A percentile compares a stretch with the other conserved stretches of the same genome.
These are phyloP conservation scores for Saccharomycopsis selenospora DNA, from an alignment of 805 yeast genomes.

Conservation along the genomic window DNA sequence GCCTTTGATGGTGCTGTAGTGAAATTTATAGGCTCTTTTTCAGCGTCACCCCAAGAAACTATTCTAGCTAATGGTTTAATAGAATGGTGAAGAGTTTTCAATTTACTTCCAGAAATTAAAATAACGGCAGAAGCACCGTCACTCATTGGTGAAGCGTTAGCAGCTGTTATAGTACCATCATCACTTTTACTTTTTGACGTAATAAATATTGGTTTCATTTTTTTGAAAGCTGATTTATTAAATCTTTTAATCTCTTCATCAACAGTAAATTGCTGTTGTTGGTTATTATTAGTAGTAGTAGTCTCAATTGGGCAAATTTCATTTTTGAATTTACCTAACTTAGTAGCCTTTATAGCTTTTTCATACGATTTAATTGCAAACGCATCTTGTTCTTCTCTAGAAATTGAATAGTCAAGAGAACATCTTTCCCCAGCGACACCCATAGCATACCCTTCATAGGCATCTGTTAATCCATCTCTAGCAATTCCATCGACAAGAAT, in stretches of 20 bases:
- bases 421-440: slow-evolving; percentile 97
- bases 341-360: slow-evolving; percentile 77
- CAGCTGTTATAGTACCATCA: slow-evolving; percentile 92
- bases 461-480: slow-evolving; percentile 91
- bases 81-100: slow-evolving; percentile 58
- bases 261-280: neutral
- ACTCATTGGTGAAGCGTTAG: slow-evolving; percentile 91
- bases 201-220: slow-evolving; percentile 92
- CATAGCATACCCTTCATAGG: slow-evolving; percentile 83
- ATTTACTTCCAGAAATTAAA: slow-evolving; percentile 74
- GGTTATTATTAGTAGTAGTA: slow-evolving; percentile 42
- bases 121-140: slow-evolving; percentile 97
- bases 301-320: slow-evolving; percentile 88
- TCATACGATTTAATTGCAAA: slow-evolving; percentile 80
- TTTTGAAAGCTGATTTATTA: slow-evolving; percentile 62
- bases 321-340: slow-evolving; percentile 66
- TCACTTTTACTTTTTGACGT: slow-evolving; percentile 91
- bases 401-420: slow-evolving; percentile 68
- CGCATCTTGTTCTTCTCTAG: slow-evolving; percentile 85
- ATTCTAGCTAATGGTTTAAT: slow-evolving; percentile 85
- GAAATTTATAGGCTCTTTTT: slow-evolving; percentile 87
- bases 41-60: slow-evolving; percentile 97
- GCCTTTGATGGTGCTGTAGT: slow-evolving; percentile 94
- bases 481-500: slow-evolving; percentile 77
- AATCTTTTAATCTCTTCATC: slow-evolving; percentile 83